Evolutionary conservation across 169 alveolate species (phyloP).

Genomic region (Plasmodium malariae): DNA sequence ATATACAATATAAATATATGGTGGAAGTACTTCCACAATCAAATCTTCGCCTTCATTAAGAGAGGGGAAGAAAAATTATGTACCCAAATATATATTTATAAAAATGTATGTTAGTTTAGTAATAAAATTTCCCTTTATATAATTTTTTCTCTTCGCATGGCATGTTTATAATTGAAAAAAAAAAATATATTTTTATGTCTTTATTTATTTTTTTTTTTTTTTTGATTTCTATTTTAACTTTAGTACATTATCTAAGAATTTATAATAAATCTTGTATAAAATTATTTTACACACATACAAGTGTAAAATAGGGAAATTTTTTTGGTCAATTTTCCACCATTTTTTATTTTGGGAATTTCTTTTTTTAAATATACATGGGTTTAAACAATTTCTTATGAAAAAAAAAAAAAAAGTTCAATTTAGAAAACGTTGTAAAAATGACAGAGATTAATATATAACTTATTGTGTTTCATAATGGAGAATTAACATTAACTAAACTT

Average conservation of each 20-base stretch:
- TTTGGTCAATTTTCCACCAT: not conserved
- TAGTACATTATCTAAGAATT: not conserved
- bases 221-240: conserved; percentile 2
- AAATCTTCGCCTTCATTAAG: not conserved
- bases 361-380: not conserved
- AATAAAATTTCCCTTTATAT: not conserved
- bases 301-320: conserved; percentile 32
- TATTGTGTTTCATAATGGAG: not conserved
- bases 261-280: not conserved
- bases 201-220: conserved; percentile 2
- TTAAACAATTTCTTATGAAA: not conserved
- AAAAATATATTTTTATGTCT: not conserved
- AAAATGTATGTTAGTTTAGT: not conserved
- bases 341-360: not conserved
- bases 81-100: not conserved
- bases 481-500: not conserved
- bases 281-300: conserved; percentile 17
- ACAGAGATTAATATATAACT: not conserved
- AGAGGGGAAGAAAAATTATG: not conserved
- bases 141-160: not conserved
- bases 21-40: not conserved
- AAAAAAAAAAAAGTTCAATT: not conserved
- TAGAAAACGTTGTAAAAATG: not conserved
- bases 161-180: not conserved
- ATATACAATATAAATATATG: not conserved